These are phyloP conservation scores for Rhynchospora pubera DNA, from an alignment of 176 grass and related monocot genomes.

Conservation along the genomic window DNA sequence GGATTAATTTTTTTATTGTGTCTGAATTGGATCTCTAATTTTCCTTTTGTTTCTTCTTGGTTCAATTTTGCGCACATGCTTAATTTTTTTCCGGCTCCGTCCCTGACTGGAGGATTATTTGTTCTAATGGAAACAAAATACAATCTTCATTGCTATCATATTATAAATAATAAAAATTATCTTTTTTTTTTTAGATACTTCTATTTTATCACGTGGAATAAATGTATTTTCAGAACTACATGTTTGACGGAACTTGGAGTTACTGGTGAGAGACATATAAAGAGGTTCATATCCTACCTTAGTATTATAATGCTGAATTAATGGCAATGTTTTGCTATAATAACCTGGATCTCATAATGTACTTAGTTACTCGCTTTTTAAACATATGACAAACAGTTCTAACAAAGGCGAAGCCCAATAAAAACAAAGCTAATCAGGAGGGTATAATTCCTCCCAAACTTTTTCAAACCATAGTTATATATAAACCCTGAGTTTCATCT, in stretches of 20 bases:
- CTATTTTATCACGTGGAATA: no score
- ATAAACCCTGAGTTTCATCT: not conserved
- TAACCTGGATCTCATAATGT: constrained; percentile 20
- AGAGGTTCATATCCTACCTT: not conserved
- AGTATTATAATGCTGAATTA: not conserved
- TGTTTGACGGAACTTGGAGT: not conserved
- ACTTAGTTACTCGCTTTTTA: constrained; percentile 4
- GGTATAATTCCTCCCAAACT: constrained; percentile 23
- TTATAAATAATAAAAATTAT: no score
- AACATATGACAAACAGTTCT: constrained; percentile 27
- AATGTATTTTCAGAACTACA: not conserved
- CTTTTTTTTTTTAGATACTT: no score
- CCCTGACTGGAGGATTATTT: no score
- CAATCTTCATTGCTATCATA: no score
- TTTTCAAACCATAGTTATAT: constrained; percentile 12
- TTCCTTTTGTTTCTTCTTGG: no score
- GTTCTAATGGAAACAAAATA: no score
- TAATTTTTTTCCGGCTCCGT: no score
- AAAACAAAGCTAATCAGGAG: constrained; percentile 26
- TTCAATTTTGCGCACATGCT: no score
- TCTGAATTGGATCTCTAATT: no score
- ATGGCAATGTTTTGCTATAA: constrained; percentile 8
- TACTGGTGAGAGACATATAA: not conserved
- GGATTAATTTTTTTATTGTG: no score
- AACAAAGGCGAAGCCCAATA: constrained; percentile 25